Base-by-base conservation (phyloP, 129 eudicot genomes). In the Centrapalus pauciflorus region DNA sequence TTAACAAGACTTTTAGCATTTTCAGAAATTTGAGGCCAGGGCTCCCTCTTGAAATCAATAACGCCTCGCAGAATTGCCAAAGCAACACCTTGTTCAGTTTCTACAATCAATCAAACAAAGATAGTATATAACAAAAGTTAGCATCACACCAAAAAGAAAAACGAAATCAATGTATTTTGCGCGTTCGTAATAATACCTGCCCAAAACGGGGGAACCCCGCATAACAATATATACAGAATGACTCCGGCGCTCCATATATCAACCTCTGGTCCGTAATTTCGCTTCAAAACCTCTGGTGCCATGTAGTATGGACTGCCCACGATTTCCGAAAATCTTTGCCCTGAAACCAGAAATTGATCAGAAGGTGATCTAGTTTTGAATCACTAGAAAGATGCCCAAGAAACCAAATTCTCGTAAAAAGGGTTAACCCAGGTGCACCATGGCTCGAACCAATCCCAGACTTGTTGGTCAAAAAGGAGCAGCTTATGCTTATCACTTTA, bases 161-260 rank as follows among this genome's bases (percentile, higher is more conserved):
- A 41, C 25, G 26, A 2, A 12, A 20, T 34, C 50, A 28, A 30
- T 32, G 58, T 1, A 25, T 57, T 35, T 66, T 0, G 62, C 32
- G 40, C 32, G 40, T 23, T 66, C 45, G 37, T 66, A 14, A 62
- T 4, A 48, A 29, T 76, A 92, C 98, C 98, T 72, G 98, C 98
- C 98, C 98, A 93, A 68, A 93, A 93, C 23, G 98, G 98, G 71
- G 98, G 98, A 80, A 93, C 98, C 29, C 98, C 98, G 28, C 98
- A 88, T 50, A 93, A 77, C 63, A 93, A 76, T 67, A 93, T 93
- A 41, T 93, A 93, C 2, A 93, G 82, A 69, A 93, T 93, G 46
- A 93, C 98, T 56, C 98, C 98, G 16, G 97, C 90, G 77, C 97
- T 90, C 97, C 97, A 90, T 62, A 90, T 80, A 83, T 90, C 97